Conservation (phyloP, 331 rosid species). For the Malus hybrid region DNA sequence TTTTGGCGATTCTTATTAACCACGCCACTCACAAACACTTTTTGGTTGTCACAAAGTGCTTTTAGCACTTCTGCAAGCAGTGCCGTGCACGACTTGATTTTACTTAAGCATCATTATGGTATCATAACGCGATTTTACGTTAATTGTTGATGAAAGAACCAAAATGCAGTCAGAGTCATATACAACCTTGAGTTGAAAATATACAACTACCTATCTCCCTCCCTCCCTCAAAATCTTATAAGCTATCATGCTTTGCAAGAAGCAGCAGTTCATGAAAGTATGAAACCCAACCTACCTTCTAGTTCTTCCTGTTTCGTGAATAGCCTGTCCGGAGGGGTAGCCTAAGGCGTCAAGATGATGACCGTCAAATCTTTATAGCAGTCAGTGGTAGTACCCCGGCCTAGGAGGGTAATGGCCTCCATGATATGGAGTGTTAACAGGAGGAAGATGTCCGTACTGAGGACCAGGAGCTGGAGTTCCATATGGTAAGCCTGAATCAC, state of each 20-base stretch:
- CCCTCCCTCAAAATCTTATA: not conserved
- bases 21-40: too few relatives aligned
- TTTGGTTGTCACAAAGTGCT: too few relatives aligned
- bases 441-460: slow-evolving; percentile 12
- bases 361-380: not conserved
- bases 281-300: not conserved
- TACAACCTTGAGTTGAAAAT: not conserved
- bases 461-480: slow-evolving; percentile 24
- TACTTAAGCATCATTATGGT: not conserved
- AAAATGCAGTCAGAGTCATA: not conserved
- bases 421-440: slow-evolving; percentile 14
- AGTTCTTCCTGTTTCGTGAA: not conserved
- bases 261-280: not conserved
- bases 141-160: not conserved
- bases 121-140: not conserved
- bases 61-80: too few relatives aligned
- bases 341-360: not conserved
- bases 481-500: slow-evolving; percentile 30
- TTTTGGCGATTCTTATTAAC: too few relatives aligned
- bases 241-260: not conserved
- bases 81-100: too few relatives aligned
- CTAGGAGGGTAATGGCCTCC: slow-evolving; percentile 15
- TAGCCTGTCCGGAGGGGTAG: not conserved
- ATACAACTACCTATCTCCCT: not conserved
- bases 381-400: slow-evolving; percentile 12